Base-by-base conservation (phyloP, 768 basidiomycete genomes). In the Cystobasidium onofrii region DNA sequence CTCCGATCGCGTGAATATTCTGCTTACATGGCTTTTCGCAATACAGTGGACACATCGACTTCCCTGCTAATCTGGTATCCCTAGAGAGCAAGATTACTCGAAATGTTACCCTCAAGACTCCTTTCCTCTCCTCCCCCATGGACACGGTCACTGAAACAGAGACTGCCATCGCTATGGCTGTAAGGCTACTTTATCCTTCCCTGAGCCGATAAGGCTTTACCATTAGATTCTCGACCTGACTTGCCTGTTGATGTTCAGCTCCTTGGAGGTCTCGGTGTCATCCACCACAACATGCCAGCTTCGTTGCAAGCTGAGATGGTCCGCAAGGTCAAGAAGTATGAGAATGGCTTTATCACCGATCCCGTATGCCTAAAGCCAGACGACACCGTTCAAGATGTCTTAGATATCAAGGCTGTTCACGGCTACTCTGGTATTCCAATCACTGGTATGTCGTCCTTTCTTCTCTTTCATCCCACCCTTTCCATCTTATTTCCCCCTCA, bases 361-460 rank as follows among this genome's bases (percentile, higher is more conserved):
- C 96, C 96, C 17, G 86, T 97, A 75, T 91, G 92, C 65, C 84
- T 98, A 34, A 87, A 89, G 13, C 92, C 93, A 0, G 80, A 85
- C 29, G 86, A 90, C 77, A 82, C 84, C 50, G 91, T 95, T 34
- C 90, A 89, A 75, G 90, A 97, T 75, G 95, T 98, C 17, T 84
- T 96, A 62, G 90, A 92, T 75, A 90, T 97, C 83, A 98, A 98
- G 82, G 88, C 87, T 34, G 85, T 87, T 57, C 88, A 91, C 20
- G 96, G 96, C 0, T 99, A 96, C 82, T 92, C 91, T 78, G 95
- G 96, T 76, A 92, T 98, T 64, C 96, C 96, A 46, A 92, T 99
- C 82, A 98, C 96, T 41, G 91, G 92, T 95, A 77, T 79, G 92
- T 86, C 25, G 18, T 73, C 63, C 43, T 72, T 70, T 33, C 34